A percentile compares a stretch with the other conserved stretches of the same genome.
Evolutionary conservation across 2,329 filamentous ascomycete genomes (phyloP).

Genomic region (Reticulascus tulasneorum): DNA sequence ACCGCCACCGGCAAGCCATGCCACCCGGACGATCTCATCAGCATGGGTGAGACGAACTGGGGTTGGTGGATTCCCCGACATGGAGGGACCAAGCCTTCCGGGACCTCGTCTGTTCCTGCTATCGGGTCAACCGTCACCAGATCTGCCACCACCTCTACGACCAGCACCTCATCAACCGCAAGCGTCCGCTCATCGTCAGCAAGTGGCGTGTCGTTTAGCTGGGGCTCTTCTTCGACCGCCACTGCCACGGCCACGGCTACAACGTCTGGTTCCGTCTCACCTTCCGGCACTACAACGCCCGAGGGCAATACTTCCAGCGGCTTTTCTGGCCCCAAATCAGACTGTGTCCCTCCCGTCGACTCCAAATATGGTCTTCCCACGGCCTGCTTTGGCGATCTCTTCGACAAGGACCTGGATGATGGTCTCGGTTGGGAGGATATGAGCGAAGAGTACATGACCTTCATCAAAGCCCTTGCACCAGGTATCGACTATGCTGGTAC

Average conservation of each 20-base stretch:
- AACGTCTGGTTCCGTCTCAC: not conserved
- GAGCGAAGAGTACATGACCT: conserved; percentile 10
- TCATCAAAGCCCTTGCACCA: conserved; percentile 10
- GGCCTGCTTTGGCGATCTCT: conserved; percentile 21
- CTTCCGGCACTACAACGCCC: not conserved
- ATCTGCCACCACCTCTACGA: not conserved
- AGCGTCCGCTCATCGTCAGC: too few relatives aligned
- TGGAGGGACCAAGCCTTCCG: not conserved
- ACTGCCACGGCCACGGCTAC: not conserved
- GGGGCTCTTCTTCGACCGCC: not conserved
- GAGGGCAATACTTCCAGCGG: conserved; percentile 2
- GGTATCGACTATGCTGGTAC: conserved; percentile 5
- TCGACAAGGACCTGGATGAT: conserved; percentile 24
- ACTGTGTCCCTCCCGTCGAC: conserved; percentile 15
- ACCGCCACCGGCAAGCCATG: conserved; percentile 16
- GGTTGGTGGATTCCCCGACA: conserved; percentile 18
- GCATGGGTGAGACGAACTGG: conserved; percentile 19
- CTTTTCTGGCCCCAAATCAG: not conserved
- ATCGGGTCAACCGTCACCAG: not conserved
- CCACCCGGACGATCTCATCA: conserved; percentile 18
- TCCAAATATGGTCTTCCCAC: conserved; percentile 19
- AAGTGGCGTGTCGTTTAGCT: not conserved
- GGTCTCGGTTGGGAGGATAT: conserved; percentile 17
- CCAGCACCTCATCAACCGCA: not conserved
- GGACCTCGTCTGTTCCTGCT: not conserved